Percentiles rank a stretch among this genome's conserved stretches.
These are phyloP conservation scores for Phylloporus scabripes DNA, from an alignment of 768 basidiomycete genomes.

Conservation along the genomic window DNA sequence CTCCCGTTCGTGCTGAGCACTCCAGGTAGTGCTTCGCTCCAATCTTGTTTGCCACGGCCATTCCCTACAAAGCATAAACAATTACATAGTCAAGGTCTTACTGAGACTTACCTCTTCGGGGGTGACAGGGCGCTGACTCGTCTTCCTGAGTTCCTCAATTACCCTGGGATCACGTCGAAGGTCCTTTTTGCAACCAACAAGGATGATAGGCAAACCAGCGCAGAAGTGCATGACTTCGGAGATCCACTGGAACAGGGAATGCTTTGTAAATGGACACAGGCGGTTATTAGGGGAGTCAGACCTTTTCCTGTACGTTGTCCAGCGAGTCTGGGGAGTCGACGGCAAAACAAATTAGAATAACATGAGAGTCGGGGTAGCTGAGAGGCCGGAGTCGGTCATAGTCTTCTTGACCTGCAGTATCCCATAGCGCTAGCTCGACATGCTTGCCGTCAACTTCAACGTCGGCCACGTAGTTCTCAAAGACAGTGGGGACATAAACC, in stretches of 20 bases:
- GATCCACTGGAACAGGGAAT: slow-evolving; percentile 69
- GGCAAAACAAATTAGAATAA: slow-evolving; percentile 98
- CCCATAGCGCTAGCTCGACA: slow-evolving; percentile 98
- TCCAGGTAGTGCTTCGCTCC: slow-evolving; percentile 95
- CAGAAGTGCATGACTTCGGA: slow-evolving; percentile 99
- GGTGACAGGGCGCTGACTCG: slow-evolving; percentile 90
- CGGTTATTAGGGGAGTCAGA: slow-evolving; percentile 29
- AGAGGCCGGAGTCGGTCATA: slow-evolving; percentile 98
- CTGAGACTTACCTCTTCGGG: slow-evolving; percentile 70
- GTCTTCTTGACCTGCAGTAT: slow-evolving; percentile 99
- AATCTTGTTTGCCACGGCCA: slow-evolving; percentile 94
- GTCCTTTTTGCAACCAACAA: slow-evolving; percentile 99
- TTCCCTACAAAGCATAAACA: slow-evolving; percentile 53
- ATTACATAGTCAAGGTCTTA: background rate
- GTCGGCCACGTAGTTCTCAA: slow-evolving; percentile 99
- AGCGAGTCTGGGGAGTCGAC: slow-evolving; percentile 97
- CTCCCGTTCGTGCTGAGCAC: slow-evolving; percentile 93
- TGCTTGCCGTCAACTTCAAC: slow-evolving; percentile 98
- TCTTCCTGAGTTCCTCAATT: slow-evolving; percentile 91
- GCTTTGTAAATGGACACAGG: slow-evolving; percentile 5
- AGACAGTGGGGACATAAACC: slow-evolving; percentile 99
- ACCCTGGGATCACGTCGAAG: slow-evolving; percentile 89
- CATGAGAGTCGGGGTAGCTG: slow-evolving; percentile 98
- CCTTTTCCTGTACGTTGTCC: slow-evolving; percentile 99
- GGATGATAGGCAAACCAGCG: slow-evolving; percentile 87